These are phyloP conservation scores for Carex arenaria DNA, from an alignment of 202 grass and related monocot genomes.

Conservation along the genomic window DNA sequence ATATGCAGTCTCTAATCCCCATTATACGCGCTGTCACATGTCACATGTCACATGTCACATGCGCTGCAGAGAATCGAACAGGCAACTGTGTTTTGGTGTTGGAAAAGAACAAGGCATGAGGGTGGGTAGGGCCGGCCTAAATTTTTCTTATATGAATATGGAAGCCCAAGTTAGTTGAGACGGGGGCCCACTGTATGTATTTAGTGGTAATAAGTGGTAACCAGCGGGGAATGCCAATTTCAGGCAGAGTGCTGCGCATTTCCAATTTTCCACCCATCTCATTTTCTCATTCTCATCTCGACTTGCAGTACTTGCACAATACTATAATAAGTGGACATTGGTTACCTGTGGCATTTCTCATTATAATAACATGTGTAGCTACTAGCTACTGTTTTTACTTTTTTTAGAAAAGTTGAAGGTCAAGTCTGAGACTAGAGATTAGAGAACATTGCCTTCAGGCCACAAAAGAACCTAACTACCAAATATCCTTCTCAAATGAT, in stretches of 20 bases:
- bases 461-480: not conserved
- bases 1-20: not conserved
- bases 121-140: not conserved
- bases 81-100: constrained; percentile 13
- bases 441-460: too few relatives aligned
- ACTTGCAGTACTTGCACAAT: not conserved
- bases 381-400: not conserved
- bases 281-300: too few relatives aligned
- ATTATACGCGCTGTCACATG: not conserved
- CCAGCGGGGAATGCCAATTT: constrained; percentile 20
- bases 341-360: not conserved
- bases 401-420: too few relatives aligned
- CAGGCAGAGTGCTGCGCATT: constrained; percentile 14
- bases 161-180: constrained; percentile 13
- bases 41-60: not conserved
- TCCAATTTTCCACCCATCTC: not conserved
- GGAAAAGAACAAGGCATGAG: constrained; percentile 27
- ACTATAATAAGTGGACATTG: not conserved
- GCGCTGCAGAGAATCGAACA: not conserved
- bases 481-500: constrained; percentile 3
- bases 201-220: constrained; percentile 14
- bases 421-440: too few relatives aligned
- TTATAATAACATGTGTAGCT: not conserved
- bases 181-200: constrained; percentile 7
- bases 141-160: constrained; percentile 6